Conservation (phyloP, 78 protist species). For the Dictyostelium discoideum region DNA sequence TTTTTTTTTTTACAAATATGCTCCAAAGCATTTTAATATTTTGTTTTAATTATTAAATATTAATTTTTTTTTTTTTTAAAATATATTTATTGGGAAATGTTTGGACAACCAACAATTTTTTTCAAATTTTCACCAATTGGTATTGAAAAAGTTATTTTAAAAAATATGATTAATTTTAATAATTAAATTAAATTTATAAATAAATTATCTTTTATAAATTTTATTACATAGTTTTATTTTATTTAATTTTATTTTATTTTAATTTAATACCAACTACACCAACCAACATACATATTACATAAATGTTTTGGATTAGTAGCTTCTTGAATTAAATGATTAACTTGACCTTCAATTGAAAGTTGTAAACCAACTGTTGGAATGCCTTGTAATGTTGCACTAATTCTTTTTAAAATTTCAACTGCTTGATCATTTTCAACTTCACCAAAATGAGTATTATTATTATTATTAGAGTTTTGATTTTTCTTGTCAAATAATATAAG, state of each 20-base stretch:
- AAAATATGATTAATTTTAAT: no score
- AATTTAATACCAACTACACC: slow-evolving; percentile 35
- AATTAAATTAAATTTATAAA: no score
- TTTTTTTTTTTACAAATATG: no score
- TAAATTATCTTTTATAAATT: no score
- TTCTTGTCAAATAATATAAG: slow-evolving; percentile 80
- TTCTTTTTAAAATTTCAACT: slow-evolving; percentile 11
- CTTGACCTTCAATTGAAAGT: slow-evolving; percentile 71
- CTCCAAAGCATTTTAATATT: no score
- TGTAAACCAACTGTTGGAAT: slow-evolving; percentile 38
- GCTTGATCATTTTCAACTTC: slow-evolving; percentile 44
- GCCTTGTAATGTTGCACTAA: slow-evolving; percentile 44
- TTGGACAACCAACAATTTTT: no score
- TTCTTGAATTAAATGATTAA: slow-evolving; percentile 56
- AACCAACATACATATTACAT: slow-evolving; percentile 69
- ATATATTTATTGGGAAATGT: no score
- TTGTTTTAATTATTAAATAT: no score
- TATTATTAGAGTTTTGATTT: not conserved
- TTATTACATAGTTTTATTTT: not conserved
- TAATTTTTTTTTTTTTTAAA: no score
- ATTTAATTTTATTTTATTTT: not conserved
- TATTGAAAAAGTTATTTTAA: no score
- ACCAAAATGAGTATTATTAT: not conserved
- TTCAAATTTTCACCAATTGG: no score
- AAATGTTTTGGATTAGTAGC: slow-evolving; percentile 38